phyloP scores from a whole-genome alignment of 108 stramenopile species.

The Nannochloropsis salina region DNA sequence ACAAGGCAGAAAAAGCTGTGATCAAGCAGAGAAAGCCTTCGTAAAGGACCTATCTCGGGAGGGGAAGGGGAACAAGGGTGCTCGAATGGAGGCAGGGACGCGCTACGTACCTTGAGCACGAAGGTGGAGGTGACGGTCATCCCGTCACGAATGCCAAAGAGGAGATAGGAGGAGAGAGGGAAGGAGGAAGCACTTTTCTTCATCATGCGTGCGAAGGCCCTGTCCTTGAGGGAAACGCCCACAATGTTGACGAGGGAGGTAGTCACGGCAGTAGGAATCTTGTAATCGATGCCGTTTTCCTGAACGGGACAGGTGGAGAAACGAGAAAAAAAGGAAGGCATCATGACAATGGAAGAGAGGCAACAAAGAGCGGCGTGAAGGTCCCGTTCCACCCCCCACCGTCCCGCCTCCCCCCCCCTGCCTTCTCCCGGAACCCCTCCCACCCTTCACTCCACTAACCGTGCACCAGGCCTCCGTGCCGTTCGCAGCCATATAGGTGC shows the following conservation, averaged over 20 bases:
- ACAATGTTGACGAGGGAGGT: slow-evolving; percentile 18
- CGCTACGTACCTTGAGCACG: slow-evolving; percentile 9
- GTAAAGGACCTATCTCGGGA: too few species aligned
- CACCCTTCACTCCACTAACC: neutral
- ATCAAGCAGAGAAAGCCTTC: too few species aligned
- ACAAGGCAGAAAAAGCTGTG: too few species aligned
- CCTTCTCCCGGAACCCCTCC: neutral
- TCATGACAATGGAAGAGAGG: neutral
- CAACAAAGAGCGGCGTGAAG: neutral
- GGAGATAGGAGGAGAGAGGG: neutral
- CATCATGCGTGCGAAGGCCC: neutral
- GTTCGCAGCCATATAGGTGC: slow-evolving; percentile 12
- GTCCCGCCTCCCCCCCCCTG: neutral
- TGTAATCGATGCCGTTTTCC: slow-evolving; percentile 11
- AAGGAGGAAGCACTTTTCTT: neutral
- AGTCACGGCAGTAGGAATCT: neutral
- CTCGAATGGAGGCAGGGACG: too few species aligned
- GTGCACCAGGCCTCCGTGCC: slow-evolving; percentile 15
- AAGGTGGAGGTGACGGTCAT: slow-evolving; percentile 17
- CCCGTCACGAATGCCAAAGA: neutral
- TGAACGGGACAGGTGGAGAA: neutral
- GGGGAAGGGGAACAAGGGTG: too few species aligned
- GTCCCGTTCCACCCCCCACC: neutral
- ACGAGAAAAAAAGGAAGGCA: neutral
- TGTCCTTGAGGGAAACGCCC: neutral